Base-by-base conservation (phyloP, 176 grass and related monocot genomes). In the Juncus inflexus region DNA sequence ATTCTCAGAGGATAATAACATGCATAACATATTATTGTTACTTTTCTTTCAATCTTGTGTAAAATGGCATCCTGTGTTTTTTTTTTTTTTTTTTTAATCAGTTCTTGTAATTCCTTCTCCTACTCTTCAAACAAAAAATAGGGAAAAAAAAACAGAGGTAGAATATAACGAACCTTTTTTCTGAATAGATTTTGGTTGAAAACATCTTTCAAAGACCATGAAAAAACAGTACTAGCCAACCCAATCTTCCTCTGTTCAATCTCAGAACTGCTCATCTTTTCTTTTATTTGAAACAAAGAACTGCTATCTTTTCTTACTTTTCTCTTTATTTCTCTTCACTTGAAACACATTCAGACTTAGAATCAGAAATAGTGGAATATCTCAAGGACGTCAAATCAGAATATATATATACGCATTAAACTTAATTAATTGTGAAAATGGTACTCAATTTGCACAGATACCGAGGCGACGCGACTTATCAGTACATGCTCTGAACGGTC, bases 121-220 rank as follows among this genome's bases (percentile, higher is more conserved):
- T 37, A 8, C 37, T 10, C 37, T 60, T 35, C 8, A 60, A 4
- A 60, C 37, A 35, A 40, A 7, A 9, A 39, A 9, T 74, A 47
- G 16, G 37, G 0, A 38, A 9, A 40, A 62, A 62, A 49, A 8
- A 14, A 47, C 16, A 70, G 2, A 11, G 7, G 7, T 43, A 12
- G 36, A 3, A 35, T 72, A 12, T 19, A 3, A 9, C 4, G 58
- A 4, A 62, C 87, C 83, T 80, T 58, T 0, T 83, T 82, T 73
- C 77, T 86, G 13, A 70, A 12, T 0, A 83, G 59, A 14, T 86
- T 76, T 61, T 37, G 73, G 68, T 90, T 71, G 3, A 74, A 74
- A 28, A 83, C 75, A 47, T 90, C 68, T 2, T 78, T 0, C 0
- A 90, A 3, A 2, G 83, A 65, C 87, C 80, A 86, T 0, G 83